Conservation (phyloP, 768 basidiomycete genomes). For the Cantharellus cinnabarinus region DNA sequence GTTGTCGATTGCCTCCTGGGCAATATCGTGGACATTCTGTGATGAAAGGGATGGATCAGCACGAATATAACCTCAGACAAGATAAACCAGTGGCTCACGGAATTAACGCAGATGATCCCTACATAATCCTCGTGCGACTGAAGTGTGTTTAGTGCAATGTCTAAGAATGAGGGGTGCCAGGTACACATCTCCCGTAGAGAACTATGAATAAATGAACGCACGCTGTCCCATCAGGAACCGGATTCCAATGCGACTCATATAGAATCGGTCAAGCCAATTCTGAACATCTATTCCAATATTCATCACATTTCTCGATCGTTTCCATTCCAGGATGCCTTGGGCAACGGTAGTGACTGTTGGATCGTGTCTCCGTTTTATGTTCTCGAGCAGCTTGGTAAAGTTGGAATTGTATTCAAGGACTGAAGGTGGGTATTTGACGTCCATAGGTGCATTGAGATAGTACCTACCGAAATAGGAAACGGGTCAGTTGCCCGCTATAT, state of each 20-base stretch:
- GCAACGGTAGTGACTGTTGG: constrained; percentile 95
- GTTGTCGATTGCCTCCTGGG: constrained; percentile 97
- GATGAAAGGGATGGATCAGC: background rate
- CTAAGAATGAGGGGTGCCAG: constrained; percentile 20
- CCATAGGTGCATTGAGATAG: constrained; percentile 35
- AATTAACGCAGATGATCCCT: constrained; percentile 89
- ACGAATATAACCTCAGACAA: background rate
- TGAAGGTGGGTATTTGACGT: constrained; percentile 71
- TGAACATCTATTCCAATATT: constrained; percentile 77
- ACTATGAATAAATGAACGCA: constrained; percentile 21
- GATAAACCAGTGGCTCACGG: constrained; percentile 28
- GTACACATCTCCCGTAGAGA: background rate
- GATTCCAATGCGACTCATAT: constrained; percentile 88
- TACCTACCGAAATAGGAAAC: constrained; percentile 3
- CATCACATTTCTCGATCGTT: constrained; percentile 43
- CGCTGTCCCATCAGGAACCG: constrained; percentile 94
- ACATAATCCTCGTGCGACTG: constrained; percentile 83
- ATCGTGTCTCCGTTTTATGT: constrained; percentile 88
- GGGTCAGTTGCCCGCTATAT: too few relatives aligned
- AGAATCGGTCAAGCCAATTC: constrained; percentile 91
- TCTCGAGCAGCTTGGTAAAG: constrained; percentile 71
- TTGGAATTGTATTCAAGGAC: constrained; percentile 80
- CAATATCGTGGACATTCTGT: constrained; percentile 86
- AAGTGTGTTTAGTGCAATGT: constrained; percentile 85
- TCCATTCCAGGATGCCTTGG: constrained; percentile 94